phyloP scores from a whole-genome alignment of 306 rosid species.

The Mucuna pruriens region DNA sequence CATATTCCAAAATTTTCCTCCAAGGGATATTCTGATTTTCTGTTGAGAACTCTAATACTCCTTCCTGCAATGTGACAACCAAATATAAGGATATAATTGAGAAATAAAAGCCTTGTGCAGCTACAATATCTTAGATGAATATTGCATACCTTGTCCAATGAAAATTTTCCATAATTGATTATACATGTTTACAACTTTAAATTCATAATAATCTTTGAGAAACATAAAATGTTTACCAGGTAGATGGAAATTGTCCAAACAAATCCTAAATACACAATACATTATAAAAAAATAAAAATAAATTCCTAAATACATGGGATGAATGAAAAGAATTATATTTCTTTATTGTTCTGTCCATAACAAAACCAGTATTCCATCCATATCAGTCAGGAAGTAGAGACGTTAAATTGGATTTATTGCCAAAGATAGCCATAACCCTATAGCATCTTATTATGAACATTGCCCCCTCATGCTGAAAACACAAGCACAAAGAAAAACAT shows the following conservation, averaged over 20 bases:
- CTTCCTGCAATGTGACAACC: conserved; percentile 59
- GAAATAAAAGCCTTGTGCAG: conserved; percentile 2
- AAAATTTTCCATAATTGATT: background rate
- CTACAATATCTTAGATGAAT: background rate
- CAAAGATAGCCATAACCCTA: background rate
- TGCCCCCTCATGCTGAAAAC: background rate
- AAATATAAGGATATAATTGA: conserved; percentile 17
- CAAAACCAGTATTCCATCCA: background rate
- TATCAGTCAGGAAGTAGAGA: conserved; percentile 10
- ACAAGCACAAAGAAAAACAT: background rate
- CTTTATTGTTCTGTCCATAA: background rate
- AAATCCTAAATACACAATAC: too few species aligned
- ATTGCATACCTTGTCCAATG: background rate
- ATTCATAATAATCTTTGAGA: background rate
- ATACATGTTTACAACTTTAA: conserved; percentile 10
- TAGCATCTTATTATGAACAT: background rate
- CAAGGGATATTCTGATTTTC: conserved; percentile 49
- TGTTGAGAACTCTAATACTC: conserved; percentile 48
- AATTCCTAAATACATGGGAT: conserved; percentile 13
- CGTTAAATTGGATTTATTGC: background rate
- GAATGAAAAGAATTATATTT: conserved; percentile 9
- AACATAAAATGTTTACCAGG: conserved; percentile 1
- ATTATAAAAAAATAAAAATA: too few species aligned
- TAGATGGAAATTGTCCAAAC: background rate
- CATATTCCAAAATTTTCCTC: conserved; percentile 53